Evolutionary conservation across 2,329 filamentous ascomycete genomes (phyloP).

Genomic region (Coniochaeta sp.): DNA sequence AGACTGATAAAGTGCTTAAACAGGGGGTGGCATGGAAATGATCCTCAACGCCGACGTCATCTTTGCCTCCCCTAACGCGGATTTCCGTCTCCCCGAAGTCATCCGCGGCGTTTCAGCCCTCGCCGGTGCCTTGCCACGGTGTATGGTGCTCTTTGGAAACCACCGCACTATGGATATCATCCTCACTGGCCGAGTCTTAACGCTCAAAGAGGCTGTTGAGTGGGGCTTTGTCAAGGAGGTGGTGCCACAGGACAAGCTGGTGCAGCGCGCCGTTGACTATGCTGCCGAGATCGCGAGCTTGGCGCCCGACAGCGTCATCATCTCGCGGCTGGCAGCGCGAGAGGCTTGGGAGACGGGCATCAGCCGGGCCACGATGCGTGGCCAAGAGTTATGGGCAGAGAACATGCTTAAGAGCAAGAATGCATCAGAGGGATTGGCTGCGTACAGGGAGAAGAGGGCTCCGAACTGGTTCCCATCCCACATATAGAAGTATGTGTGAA

Average conservation of each 20-base stretch:
- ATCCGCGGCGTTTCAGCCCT: slow-evolving; percentile 49
- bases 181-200: slow-evolving; percentile 18
- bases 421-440: slow-evolving; percentile 17
- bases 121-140: slow-evolving; percentile 48
- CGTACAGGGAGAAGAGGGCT: slow-evolving; percentile 19
- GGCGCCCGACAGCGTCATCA: slow-evolving; percentile 25
- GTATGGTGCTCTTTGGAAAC: slow-evolving; percentile 23
- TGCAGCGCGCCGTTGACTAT: slow-evolving; percentile 20
- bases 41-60: slow-evolving; percentile 45
- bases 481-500: slow-evolving; percentile 4
- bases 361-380: slow-evolving; percentile 24
- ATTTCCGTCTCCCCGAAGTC: slow-evolving; percentile 50
- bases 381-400: slow-evolving; percentile 21
- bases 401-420: slow-evolving; percentile 21
- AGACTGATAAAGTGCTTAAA: background rate
- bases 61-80: slow-evolving; percentile 42
- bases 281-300: slow-evolving; percentile 20
- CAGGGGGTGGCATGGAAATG: slow-evolving; percentile 22
- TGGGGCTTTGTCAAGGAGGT: slow-evolving; percentile 23
- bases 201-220: slow-evolving; percentile 19
- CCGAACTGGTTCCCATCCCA: slow-evolving; percentile 10
- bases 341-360: slow-evolving; percentile 26
- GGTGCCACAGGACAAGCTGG: slow-evolving; percentile 19
- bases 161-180: slow-evolving; percentile 24
- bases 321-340: slow-evolving; percentile 21